Percentiles rank a stretch among this genome's conserved stretches.
Conservation (phyloP, 441 rosid genomes). For the Codiaeum variegatum region DNA sequence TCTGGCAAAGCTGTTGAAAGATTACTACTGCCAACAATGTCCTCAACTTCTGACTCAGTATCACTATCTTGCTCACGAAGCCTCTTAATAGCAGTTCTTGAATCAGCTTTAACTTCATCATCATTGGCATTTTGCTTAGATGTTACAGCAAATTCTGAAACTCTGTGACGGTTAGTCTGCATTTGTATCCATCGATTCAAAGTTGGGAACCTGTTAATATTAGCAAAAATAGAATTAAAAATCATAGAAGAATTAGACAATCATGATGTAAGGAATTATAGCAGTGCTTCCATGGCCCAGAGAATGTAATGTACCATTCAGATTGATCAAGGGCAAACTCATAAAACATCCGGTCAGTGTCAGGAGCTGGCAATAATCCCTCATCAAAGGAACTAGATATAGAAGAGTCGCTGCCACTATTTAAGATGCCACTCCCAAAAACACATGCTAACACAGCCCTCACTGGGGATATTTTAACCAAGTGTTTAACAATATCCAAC, state of each 20-base stretch:
- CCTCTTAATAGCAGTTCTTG: slow-evolving; percentile 71
- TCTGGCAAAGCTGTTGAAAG: slow-evolving; percentile 40
- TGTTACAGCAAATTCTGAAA: slow-evolving; percentile 85
- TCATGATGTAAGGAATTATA: slow-evolving; percentile 15
- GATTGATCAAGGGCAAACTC: slow-evolving; percentile 99
- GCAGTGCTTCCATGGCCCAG: slow-evolving; percentile 14
- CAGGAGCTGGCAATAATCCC: slow-evolving; percentile 65
- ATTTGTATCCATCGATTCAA: slow-evolving; percentile 98
- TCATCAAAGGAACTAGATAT: slow-evolving; percentile 67
- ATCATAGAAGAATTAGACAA: slow-evolving; percentile 20
- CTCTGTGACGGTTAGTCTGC: slow-evolving; percentile 96
- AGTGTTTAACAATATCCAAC: slow-evolving; percentile 84
- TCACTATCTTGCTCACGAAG: slow-evolving; percentile 74
- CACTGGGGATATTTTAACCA: slow-evolving; percentile 93
- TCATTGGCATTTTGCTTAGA: slow-evolving; percentile 51
- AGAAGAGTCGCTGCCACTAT: slow-evolving; percentile 66
- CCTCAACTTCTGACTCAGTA: slow-evolving; percentile 77
- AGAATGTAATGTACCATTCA: slow-evolving; percentile 64
- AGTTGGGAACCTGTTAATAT: slow-evolving; percentile 74
- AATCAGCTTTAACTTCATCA: slow-evolving; percentile 47
- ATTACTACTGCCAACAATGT: slow-evolving; percentile 36
- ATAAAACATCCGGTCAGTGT: slow-evolving; percentile 72
- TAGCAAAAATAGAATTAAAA: slow-evolving; percentile 19
- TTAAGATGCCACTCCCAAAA: slow-evolving; percentile 91
- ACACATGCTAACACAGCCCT: slow-evolving; percentile 96